A percentile compares a stretch with the other conserved stretches of the same genome.
These are phyloP conservation scores for Yamadazyma friedrichii DNA, from an alignment of 1,139 yeast genomes.

Conservation along the genomic window DNA sequence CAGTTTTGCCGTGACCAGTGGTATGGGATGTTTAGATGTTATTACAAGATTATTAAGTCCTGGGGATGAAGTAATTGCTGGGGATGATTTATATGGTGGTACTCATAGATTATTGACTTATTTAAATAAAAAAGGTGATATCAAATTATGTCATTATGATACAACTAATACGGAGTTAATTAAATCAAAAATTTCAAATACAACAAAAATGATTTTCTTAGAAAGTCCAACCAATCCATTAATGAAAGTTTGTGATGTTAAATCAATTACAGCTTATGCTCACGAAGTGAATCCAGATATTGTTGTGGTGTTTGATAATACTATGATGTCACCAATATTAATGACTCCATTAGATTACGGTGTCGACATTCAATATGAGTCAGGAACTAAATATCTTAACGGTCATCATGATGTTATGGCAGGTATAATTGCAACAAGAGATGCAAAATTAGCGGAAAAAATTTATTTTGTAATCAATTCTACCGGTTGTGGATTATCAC, in stretches of 20 bases:
- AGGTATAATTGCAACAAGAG: constrained; percentile 77
- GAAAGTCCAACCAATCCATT: constrained; percentile 94
- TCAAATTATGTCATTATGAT: constrained; percentile 74
- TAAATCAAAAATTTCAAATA: constrained; percentile 46
- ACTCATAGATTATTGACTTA: constrained; percentile 82
- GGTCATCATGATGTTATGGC: constrained; percentile 98
- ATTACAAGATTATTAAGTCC: constrained; percentile 70
- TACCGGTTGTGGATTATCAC: constrained; percentile 87
- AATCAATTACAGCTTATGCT: constrained; percentile 61
- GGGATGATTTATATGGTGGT: constrained; percentile 92
- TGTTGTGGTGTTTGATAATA: constrained; percentile 84
- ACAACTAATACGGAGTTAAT: constrained; percentile 70
- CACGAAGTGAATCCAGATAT: constrained; percentile 67
- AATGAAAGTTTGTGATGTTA: constrained; percentile 81
- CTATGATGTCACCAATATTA: constrained; percentile 91
- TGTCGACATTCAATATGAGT: constrained; percentile 87
- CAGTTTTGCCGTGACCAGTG: constrained; percentile 81
- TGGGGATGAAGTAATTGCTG: constrained; percentile 86
- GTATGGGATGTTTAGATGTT: constrained; percentile 91
- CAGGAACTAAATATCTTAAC: constrained; percentile 86
- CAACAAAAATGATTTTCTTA: constrained; percentile 72
- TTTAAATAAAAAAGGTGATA: constrained; percentile 63
- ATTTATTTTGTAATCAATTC: constrained; percentile 80
- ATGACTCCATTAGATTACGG: constrained; percentile 85
- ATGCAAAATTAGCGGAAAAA: constrained; percentile 60